These are phyloP conservation scores for Ceratocystis papillata DNA, from an alignment of 2,329 filamentous ascomycete species.

Conservation along the genomic window DNA sequence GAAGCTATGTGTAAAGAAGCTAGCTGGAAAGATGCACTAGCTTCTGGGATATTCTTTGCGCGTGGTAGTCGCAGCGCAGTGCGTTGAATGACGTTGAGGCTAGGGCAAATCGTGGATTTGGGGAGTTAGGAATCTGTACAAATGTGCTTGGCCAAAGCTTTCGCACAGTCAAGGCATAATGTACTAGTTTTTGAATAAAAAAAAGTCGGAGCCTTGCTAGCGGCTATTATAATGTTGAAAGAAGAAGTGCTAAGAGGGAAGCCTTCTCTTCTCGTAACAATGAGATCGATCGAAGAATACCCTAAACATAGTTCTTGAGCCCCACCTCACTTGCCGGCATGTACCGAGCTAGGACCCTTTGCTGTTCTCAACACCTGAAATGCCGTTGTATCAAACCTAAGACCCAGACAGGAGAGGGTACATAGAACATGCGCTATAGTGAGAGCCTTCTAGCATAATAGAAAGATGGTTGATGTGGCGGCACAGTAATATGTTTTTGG, in stretches of 20 bases:
- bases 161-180: slow-evolving; percentile 6
- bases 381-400: background rate
- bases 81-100: too few species aligned
- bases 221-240: background rate
- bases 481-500: slow-evolving; percentile 9
- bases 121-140: background rate
- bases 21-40: background rate
- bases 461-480: slow-evolving; percentile 7
- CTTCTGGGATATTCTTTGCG: background rate
- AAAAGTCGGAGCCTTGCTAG: background rate
- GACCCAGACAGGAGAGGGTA: background rate
- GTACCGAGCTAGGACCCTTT: slow-evolving; percentile 4
- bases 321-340: background rate
- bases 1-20: background rate
- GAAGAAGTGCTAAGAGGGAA: background rate
- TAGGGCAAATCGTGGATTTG: background rate
- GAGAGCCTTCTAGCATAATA: background rate
- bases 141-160: background rate
- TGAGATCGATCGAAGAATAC: background rate
- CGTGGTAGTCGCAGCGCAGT: background rate
- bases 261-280: background rate
- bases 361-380: background rate
- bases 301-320: slow-evolving; percentile 6
- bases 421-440: background rate
- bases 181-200: background rate